phyloP scores from a whole-genome alignment of 2,329 filamentous ascomycete genomes.

The Whalleya microplaca region DNA sequence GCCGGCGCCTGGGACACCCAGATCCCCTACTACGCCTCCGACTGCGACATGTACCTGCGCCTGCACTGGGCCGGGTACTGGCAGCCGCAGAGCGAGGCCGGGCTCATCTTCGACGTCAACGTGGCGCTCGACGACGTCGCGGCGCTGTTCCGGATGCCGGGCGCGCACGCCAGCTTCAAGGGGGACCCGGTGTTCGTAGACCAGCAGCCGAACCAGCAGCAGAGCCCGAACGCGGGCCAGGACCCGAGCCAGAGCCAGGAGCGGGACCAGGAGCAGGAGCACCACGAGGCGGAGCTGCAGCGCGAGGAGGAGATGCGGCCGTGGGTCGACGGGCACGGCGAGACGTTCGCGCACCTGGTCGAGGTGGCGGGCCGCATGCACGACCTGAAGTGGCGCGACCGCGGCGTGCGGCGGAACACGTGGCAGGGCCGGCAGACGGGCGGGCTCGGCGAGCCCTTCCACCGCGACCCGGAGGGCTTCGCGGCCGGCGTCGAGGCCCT shows the following conservation, averaged over 20 bases:
- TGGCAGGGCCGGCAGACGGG: too few relatives aligned
- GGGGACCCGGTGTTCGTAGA: slow-evolving; percentile 38
- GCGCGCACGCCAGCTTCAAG: slow-evolving; percentile 37
- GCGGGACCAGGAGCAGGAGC: slow-evolving; percentile 18
- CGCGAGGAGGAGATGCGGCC: slow-evolving; percentile 34
- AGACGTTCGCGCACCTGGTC: slow-evolving; percentile 42
- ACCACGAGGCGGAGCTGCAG: slow-evolving; percentile 35
- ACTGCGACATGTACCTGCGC: slow-evolving; percentile 51
- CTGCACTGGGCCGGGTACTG: slow-evolving; percentile 46
- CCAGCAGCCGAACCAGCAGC: too few relatives aligned
- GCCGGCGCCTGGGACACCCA: slow-evolving; percentile 53
- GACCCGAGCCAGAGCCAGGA: slow-evolving; percentile 11
- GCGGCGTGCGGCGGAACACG: too few relatives aligned
- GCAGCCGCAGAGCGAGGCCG: slow-evolving; percentile 43
- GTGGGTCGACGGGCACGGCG: slow-evolving; percentile 39
- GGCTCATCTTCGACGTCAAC: slow-evolving; percentile 47
- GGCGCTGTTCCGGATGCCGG: slow-evolving; percentile 46
- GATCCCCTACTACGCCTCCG: slow-evolving; percentile 51
- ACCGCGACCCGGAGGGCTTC: too few relatives aligned
- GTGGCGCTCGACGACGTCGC: slow-evolving; percentile 47
- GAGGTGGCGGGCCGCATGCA: slow-evolving; percentile 39
- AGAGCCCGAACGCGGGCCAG: too few relatives aligned
- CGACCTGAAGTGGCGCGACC: slow-evolving; percentile 28
- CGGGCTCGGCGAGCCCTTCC: too few relatives aligned
- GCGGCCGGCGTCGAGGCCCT: too few relatives aligned